Conservation (phyloP, 2,329 filamentous ascomycete genomes). For the Claviceps pusilla region DNA sequence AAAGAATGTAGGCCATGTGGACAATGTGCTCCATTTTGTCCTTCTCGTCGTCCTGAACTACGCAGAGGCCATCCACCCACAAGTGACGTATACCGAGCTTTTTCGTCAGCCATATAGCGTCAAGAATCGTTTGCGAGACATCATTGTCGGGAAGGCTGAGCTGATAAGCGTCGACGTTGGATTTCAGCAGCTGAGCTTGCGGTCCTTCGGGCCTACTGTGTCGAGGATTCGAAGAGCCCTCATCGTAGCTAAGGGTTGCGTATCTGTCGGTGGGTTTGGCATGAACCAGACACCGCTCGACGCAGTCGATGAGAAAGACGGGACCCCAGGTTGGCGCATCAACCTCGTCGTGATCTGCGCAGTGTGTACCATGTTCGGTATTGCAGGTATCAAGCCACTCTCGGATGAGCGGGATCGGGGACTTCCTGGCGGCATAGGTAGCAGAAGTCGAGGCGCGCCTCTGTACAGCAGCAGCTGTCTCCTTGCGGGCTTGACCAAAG, state of each 20-base stretch:
- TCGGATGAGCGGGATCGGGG: conserved; percentile 23
- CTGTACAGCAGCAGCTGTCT: conserved; percentile 13
- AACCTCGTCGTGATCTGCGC: conserved; percentile 14
- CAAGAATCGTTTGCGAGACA: conserved; percentile 26
- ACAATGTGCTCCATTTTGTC: conserved; percentile 25
- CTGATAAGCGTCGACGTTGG: conserved; percentile 23
- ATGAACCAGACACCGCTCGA: conserved; percentile 24
- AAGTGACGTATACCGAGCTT: conserved; percentile 28
- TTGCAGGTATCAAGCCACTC: conserved; percentile 30
- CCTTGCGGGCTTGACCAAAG: conserved; percentile 18
- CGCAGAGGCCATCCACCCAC: conserved; percentile 32
- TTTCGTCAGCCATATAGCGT: conserved; percentile 29
- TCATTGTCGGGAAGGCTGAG: conserved; percentile 21
- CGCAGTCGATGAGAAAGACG: conserved; percentile 26
- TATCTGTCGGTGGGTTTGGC: conserved; percentile 26
- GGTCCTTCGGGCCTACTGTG: conserved; percentile 12
- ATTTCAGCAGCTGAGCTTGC: conserved; percentile 18
- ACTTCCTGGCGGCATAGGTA: conserved; percentile 14
- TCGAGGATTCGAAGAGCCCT: conserved; percentile 17
- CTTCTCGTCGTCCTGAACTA: conserved; percentile 27
- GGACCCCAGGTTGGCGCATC: conserved; percentile 23
- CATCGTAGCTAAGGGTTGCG: conserved; percentile 32
- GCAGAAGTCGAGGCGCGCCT: conserved; percentile 18
- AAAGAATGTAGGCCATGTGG: conserved; percentile 31
- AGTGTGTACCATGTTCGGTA: conserved; percentile 26